Percentiles rank a stretch among this genome's conserved stretches.
phyloP scores from a whole-genome alignment of 2,329 filamentous ascomycete genomes.

The Anthostomella pinea region DNA sequence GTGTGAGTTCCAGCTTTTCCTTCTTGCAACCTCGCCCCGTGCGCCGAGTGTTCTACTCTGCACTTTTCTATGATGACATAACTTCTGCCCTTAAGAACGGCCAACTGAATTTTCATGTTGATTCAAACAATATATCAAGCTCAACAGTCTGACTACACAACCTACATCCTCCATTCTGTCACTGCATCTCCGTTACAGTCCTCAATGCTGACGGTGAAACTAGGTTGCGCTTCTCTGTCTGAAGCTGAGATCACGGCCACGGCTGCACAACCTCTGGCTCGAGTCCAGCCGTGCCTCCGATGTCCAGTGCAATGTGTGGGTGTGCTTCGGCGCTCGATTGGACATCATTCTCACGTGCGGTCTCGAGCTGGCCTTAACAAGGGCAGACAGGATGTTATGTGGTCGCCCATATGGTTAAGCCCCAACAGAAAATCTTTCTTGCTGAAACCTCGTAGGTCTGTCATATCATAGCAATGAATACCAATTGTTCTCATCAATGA shows the following conservation, averaged over 20 bases:
- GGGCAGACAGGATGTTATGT: too few relatives aligned
- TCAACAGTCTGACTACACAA: constrained; percentile 57
- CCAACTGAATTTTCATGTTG: constrained; percentile 62
- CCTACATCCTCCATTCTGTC: constrained; percentile 4
- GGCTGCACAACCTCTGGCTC: too few relatives aligned
- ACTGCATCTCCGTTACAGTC: constrained; percentile 1
- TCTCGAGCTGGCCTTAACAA: too few relatives aligned
- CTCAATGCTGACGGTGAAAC: constrained; percentile 15
- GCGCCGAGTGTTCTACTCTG: too few relatives aligned
- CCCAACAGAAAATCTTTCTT: too few relatives aligned
- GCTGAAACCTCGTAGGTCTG: constrained; percentile 1
- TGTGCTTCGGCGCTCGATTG: too few relatives aligned
- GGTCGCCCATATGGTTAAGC: too few relatives aligned
- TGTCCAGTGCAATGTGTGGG: too few relatives aligned
- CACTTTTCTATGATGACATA: constrained; percentile 49
- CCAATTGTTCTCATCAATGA: background rate
- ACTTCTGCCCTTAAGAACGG: constrained; percentile 63
- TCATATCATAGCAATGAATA: background rate
- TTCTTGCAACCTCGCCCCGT: constrained; percentile 1
- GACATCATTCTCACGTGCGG: too few relatives aligned
- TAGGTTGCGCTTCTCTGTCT: too few relatives aligned
- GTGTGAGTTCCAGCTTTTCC: constrained; percentile 11
- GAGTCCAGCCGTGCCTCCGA: too few relatives aligned
- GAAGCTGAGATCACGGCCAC: too few relatives aligned
- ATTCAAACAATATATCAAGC: constrained; percentile 56